phyloP scores from a whole-genome alignment of 1,284 basidiomycete species.

The Papiliotrema terrestris region DNA sequence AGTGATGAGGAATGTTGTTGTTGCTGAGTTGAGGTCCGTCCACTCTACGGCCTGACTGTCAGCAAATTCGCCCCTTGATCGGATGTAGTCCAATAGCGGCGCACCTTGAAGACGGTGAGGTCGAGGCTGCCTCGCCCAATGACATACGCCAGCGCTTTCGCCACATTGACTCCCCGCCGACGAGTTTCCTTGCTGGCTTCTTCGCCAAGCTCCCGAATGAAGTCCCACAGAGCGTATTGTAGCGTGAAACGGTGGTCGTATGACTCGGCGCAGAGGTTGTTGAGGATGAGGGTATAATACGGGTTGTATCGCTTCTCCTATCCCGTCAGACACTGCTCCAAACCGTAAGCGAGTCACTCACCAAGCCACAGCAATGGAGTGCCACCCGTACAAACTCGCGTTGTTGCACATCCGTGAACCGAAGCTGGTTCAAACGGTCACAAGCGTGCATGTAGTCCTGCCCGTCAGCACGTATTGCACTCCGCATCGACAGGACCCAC shows the following conservation, averaged over 20 bases:
- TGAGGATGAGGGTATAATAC: conserved; percentile 84
- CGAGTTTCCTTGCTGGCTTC: conserved; percentile 2
- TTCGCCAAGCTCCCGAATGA: conserved; percentile 71
- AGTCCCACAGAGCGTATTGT: conserved; percentile 97
- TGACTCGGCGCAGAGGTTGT: conserved; percentile 55
- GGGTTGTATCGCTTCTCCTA: conserved; percentile 93
- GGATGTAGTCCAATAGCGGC: conserved; percentile 4
- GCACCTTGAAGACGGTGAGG: conserved; percentile 77
- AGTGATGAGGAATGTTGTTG: conserved; percentile 64
- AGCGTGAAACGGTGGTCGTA: conserved; percentile 82
- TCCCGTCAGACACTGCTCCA: conserved; percentile 1
- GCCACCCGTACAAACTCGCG: conserved; percentile 90
- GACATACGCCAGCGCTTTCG: conserved; percentile 77
- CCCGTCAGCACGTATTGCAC: not conserved
- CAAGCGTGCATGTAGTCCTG: conserved; percentile 94
- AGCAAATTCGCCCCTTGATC: too few relatives aligned
- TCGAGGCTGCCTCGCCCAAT: conserved; percentile 68
- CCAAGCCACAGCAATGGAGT: conserved; percentile 89
- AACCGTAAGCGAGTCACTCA: conserved; percentile 48
- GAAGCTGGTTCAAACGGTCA: conserved; percentile 75
- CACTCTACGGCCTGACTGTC: conserved; percentile 76
- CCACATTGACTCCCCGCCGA: conserved; percentile 52
- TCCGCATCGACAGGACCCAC: conserved; percentile 54
- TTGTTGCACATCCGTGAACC: conserved; percentile 83
- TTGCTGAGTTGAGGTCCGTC: conserved; percentile 62